These are phyloP conservation scores for Magnolia officinalis DNA, from an alignment of 164 flowering plant species.

Conservation along the genomic window DNA sequence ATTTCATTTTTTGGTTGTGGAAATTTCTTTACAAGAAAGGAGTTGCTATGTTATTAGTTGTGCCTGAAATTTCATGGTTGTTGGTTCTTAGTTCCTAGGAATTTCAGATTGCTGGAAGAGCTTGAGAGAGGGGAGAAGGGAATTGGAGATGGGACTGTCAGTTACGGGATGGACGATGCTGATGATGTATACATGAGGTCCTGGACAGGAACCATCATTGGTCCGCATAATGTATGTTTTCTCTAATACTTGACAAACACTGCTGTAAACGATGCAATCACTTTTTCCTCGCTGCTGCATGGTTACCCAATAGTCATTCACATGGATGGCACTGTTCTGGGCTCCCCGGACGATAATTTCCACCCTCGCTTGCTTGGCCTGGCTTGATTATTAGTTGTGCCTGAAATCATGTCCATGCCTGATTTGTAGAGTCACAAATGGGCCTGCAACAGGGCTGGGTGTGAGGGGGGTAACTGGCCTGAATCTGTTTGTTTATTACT, in stretches of 20 bases:
- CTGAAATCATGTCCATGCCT: background rate
- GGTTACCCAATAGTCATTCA: background rate
- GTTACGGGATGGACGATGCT: slow-evolving; percentile 80
- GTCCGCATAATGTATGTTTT: slow-evolving; percentile 54
- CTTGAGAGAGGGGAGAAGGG: slow-evolving; percentile 77
- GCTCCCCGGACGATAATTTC: background rate
- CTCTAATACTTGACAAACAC: background rate
- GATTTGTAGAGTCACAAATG: background rate
- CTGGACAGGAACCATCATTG: slow-evolving; percentile 75
- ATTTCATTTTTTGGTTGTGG: no score
- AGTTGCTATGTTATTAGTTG: no score
- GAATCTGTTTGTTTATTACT: background rate
- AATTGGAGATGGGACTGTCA: slow-evolving; percentile 72
- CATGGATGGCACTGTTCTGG: background rate
- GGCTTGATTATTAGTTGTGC: background rate
- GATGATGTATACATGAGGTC: slow-evolving; percentile 66
- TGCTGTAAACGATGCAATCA: background rate
- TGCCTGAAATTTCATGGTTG: background rate
- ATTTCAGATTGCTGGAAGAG: slow-evolving; percentile 66
- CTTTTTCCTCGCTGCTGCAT: background rate
- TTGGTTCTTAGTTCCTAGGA: slow-evolving; percentile 55
- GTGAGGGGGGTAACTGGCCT: background rate
- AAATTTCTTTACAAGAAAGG: no score
- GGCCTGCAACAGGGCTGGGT: background rate
- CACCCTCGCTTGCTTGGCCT: no score